Evolutionary conservation across 2,329 filamentous ascomycete genomes (phyloP).

Genomic region (Cercospora janseana): DNA sequence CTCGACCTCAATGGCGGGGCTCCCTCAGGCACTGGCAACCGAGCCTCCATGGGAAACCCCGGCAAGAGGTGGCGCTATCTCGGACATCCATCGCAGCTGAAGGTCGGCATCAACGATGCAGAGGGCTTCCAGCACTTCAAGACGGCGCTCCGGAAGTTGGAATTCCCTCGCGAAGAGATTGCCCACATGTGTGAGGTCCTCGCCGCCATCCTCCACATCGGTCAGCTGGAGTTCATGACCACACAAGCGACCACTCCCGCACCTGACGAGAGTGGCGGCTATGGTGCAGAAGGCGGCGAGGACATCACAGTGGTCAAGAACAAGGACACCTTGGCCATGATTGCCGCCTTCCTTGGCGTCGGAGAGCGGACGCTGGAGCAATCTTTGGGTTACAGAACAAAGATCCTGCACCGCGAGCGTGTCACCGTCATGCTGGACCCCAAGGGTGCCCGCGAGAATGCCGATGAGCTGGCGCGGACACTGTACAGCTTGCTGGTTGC

Average conservation of each 20-base stretch:
- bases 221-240: constrained; percentile 89
- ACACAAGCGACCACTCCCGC: constrained; percentile 74
- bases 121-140: constrained; percentile 98
- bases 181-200: constrained; percentile 95
- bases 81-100: constrained; percentile 92
- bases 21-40: constrained; percentile 56
- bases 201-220: constrained; percentile 92
- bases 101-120: constrained; percentile 92
- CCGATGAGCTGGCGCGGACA: constrained; percentile 88
- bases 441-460: constrained; percentile 82
- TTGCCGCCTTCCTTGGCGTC: constrained; percentile 94
- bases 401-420: constrained; percentile 90
- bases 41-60: constrained; percentile 53
- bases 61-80: constrained; percentile 93
- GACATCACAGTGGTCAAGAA: constrained; percentile 86
- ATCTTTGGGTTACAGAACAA: constrained; percentile 91
- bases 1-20: constrained; percentile 48
- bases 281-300: constrained; percentile 90
- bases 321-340: constrained; percentile 78
- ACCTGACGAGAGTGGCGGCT: constrained; percentile 90
- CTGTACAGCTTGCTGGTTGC: constrained; percentile 92
- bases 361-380: constrained; percentile 76
- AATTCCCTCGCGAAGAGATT: constrained; percentile 90
- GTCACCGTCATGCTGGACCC: constrained; percentile 99
- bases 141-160: constrained; percentile 86